Conservation (phyloP, 2,329 filamentous ascomycete species). For the Leptographium flavum region DNA sequence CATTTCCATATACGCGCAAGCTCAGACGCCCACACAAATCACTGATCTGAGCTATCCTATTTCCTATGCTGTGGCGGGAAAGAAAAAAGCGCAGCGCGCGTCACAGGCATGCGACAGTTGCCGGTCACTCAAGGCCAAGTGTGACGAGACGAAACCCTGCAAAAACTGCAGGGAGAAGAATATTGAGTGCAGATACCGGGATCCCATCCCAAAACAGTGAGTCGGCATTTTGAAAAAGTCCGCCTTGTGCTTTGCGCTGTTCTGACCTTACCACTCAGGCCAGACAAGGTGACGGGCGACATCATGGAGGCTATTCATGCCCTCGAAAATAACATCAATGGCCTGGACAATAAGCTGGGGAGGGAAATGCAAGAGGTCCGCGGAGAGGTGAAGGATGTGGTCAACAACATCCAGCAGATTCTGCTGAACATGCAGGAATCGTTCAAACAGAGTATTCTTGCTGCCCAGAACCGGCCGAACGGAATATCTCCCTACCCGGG, state of each 20-base stretch:
- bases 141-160: conserved; percentile 71
- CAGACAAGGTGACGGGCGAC: conserved; percentile 46
- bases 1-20: conserved; percentile 12
- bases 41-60: conserved; percentile 27
- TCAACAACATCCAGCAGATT: not conserved
- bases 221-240: conserved; percentile 14
- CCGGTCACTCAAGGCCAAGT: conserved; percentile 77
- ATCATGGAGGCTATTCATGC: conserved; percentile 38
- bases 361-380: not conserved
- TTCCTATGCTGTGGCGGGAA: conserved; percentile 30
- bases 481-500: too few relatives aligned
- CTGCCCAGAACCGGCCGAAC: too few relatives aligned
- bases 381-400: not conserved
- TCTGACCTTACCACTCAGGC: too few relatives aligned
- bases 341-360: conserved; percentile 20
- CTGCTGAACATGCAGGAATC: not conserved
- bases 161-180: conserved; percentile 83
- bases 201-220: conserved; percentile 83
- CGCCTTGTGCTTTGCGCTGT: not conserved
- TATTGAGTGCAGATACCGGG: conserved; percentile 73
- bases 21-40: conserved; percentile 12
- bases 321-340: conserved; percentile 25
- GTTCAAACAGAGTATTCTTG: too few relatives aligned
- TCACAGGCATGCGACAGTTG: conserved; percentile 81
- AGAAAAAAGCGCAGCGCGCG: conserved; percentile 51